Evolutionary conservation across 257 asterid genomes (phyloP), one percentile per base, ranked within the genome.

Genomic region (Osmanthus fragrans): DNA sequence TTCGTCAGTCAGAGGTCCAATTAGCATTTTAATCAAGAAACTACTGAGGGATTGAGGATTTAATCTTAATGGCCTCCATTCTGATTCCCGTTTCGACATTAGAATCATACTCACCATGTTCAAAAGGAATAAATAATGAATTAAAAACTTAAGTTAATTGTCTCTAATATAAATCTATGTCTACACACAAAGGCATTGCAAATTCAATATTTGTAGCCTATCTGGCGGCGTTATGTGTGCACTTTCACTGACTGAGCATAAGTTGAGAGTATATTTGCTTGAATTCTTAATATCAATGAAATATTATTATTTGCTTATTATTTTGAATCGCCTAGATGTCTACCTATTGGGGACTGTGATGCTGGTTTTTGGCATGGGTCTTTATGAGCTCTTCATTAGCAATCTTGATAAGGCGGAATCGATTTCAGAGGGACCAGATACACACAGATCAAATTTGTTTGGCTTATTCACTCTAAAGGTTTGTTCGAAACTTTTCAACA

Each of bases 291-390:
- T 60, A 60, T 21, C 16, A 21, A 8, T 23, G 65, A 56, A 21
- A 19, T 2, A 60, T 16, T 29, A 15, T 60, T 51, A 49, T 51
- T 74, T 72, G 34, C 58, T 69, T 67, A 47, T 67, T 65, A 32
- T 37, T 69, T 4, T 49, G 10, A 73, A 72, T 58, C 54, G 33
- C 36, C 3, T 72, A 92, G 97, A 94, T 90, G 91, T 92, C 47
- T 94, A 94, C 81, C 89, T 94, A 37, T 82, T 94, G 60, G 99
- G 99, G 74, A 94, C 99, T 56, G 99, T 94, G 84, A 94, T 94
- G 99, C 36, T 94, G 86, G 97, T 94, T 15, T 94, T 94, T 33
- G 99, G 97, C 45, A 91, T 91, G 97, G 97, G 99, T 64, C 96
- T 94, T 3, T 94, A 94, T 73, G 99, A 94, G 88, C 97, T 94